Evolutionary conservation across 1,139 yeast species (phyloP), one percentile per base, ranked within the genome.

Genomic region (Candida sp.): DNA sequence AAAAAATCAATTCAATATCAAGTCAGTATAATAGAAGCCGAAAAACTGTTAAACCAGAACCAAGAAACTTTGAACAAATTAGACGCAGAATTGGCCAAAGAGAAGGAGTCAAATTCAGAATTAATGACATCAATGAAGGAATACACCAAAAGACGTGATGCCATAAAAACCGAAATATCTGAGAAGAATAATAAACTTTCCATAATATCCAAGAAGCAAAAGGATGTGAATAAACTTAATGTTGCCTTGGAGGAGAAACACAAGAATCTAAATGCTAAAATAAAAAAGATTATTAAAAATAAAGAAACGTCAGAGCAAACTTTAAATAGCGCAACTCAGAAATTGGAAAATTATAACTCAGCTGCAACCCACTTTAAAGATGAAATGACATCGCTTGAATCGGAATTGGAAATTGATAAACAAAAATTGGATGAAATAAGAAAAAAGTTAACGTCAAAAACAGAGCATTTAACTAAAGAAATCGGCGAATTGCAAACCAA

Each of bases 241-340:
- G 90, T 88, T 5, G 76, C 90, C 3, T 66, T 79, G 43, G 95
- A 88, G 50, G 97, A 90, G 60, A 84, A 82, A 59, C 69, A 76
- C 43, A 88, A 86, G 62, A 82, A 86, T 58, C 62, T 83, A 39
- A 75, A 70, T 22, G 69, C 66, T 34, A 88, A 85, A 55, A 70
- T 74, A 43, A 79, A 80, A 55, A 88, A 89, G 59, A 72, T 81
- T 8, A 75, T 75, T 45, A 86, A 86, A 54, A 62, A 71, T 1
- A 68, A 63, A 43, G 69, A 65, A 35, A 53, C 51, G 22, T 70
- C 68, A 65, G 70, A 61, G 36, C 67, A 60, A 33, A 48, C 63
- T 1, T 52, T 70, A 40, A 67, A 49, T 53, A 74, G 79, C 38
- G 70, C 84, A 1, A 66, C 70, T 29, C 59, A 66, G 22, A 79